Conservation (phyloP, 371 early-diverging fungal genomes). For the Quaeritorhiza haematococci region DNA sequence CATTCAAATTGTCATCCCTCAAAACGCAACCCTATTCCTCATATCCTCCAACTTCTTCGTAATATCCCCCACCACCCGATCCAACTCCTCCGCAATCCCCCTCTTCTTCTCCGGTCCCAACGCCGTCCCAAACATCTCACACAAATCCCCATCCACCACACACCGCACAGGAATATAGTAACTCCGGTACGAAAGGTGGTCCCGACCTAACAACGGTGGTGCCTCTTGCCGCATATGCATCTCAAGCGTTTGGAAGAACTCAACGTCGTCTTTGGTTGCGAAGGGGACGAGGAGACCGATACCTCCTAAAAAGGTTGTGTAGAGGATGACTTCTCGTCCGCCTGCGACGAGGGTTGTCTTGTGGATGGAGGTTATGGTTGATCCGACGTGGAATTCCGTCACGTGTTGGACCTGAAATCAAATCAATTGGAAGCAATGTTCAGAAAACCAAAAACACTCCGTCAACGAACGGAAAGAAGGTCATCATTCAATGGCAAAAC, state of each 20-base stretch:
- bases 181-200: slow-evolving; percentile 81
- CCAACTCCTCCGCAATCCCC: slow-evolving; percentile 81
- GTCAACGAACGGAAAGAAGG: not conserved
- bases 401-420: slow-evolving; percentile 47
- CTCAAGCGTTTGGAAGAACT: slow-evolving; percentile 90
- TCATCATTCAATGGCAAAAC: too few species aligned
- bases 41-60: slow-evolving; percentile 82
- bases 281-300: slow-evolving; percentile 85
- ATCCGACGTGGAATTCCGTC: slow-evolving; percentile 79
- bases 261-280: slow-evolving; percentile 80
- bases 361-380: slow-evolving; percentile 75
- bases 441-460: slow-evolving; percentile 1
- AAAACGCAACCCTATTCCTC: slow-evolving; percentile 43
- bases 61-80: slow-evolving; percentile 79
- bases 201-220: slow-evolving; percentile 80
- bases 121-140: slow-evolving; percentile 75
- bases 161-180: slow-evolving; percentile 74
- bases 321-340: slow-evolving; percentile 79
- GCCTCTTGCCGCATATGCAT: slow-evolving; percentile 75
- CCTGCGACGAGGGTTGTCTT: slow-evolving; percentile 76
- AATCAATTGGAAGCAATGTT: too few species aligned
- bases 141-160: slow-evolving; percentile 90
- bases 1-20: not conserved
- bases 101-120: slow-evolving; percentile 64
- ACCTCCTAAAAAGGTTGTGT: slow-evolving; percentile 79